Base-by-base conservation (phyloP, 768 basidiomycete genomes). In the Thelephora ganbajun region DNA sequence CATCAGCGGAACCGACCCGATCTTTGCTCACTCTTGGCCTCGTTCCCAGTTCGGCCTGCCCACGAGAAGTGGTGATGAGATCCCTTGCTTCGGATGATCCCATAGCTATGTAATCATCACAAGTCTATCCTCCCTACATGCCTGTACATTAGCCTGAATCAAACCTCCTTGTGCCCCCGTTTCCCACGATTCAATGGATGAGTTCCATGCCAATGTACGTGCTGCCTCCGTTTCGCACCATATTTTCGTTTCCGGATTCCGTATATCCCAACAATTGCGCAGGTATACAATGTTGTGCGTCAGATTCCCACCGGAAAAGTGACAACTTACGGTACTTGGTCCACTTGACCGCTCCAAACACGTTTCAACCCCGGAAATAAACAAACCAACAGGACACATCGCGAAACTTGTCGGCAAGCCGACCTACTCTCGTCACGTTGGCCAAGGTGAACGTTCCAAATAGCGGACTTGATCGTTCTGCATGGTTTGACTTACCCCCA, bases 341-440 rank as follows among this genome's bases (percentile, higher is more conserved):
- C 30, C 26, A 35, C 19, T 34, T 43, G 22, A 37, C 26, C 14
- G 19, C 35, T 5, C 13, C 23, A 13, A 30, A 11, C n/a, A 12
- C 16, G 13, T 13, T 23, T 35, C 18, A 39, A 37, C 23, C 47
- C 30, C n/a, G 23, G 23, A 33, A 20, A 36, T 41, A 14, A 34
- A 16, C 47, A 22, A 23, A 22, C 33, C 22, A 11, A 9, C 53
- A 89, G 85, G 83, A 2, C 83, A 88, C 57, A 74, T 90, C 47
- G 84, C 87, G 6, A 86, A 80, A 55, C 66, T 90, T 19, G 71
- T 85, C 47, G 83, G 83, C 14, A 84, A 83, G 80, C 87, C 86
- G 0, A 70, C 69, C 20, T 74, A 90, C 62, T 76, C 87, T 3
- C 72, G 87, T 43, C 84, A 85, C 54, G 86, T 90, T 22, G 87